phyloP scores from a whole-genome alignment of 306 rosid species.

The Pyrus betulifolia region DNA sequence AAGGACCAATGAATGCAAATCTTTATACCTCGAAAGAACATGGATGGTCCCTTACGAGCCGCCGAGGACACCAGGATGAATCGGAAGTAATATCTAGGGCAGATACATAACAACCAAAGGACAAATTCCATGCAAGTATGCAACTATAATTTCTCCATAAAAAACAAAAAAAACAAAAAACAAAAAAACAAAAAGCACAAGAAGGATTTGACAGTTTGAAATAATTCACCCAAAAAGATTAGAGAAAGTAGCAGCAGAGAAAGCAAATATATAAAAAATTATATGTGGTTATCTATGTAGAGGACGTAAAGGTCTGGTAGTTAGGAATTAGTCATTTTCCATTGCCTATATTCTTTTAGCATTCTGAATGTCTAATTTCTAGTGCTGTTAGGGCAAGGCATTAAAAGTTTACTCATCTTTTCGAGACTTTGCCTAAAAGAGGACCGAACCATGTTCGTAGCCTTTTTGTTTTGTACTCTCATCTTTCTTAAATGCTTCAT shows the following conservation, averaged over 20 bases:
- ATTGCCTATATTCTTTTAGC: conserved; percentile 5
- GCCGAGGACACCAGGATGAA: not conserved
- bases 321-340: conserved; percentile 52
- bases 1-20: not conserved
- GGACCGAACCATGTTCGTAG: not conserved
- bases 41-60: not conserved
- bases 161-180: too few relatives aligned
- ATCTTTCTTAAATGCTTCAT: not conserved
- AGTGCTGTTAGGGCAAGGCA: not conserved
- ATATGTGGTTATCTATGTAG: conserved; percentile 19
- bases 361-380: not conserved
- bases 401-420: not conserved
- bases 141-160: not conserved
- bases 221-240: conserved; percentile 20
- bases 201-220: not conserved
- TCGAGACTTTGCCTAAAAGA: not conserved
- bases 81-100: conserved; percentile 14
- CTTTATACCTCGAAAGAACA: not conserved
- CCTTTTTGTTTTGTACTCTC: not conserved
- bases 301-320: conserved; percentile 3
- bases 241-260: not conserved
- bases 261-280: not conserved
- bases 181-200: not conserved
- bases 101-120: not conserved
- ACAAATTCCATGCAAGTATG: conserved; percentile 2